These are phyloP conservation scores for Paramecium caudatum DNA, from an alignment of 73 alveolate genomes.

Conservation along the genomic window DNA sequence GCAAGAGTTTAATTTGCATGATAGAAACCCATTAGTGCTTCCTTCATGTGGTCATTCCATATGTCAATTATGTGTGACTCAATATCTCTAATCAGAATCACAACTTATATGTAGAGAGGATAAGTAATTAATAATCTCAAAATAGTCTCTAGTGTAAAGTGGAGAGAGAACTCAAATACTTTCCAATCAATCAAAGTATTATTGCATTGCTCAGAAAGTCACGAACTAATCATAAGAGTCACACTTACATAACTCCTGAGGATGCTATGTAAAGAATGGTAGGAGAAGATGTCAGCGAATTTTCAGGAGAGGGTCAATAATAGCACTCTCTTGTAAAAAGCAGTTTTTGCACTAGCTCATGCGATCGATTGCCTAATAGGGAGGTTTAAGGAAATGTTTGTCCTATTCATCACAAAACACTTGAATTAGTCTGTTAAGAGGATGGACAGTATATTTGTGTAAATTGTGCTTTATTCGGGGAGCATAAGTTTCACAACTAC, in stretches of 20 bases:
- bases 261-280: neutral
- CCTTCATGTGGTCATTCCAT: slow-evolving; percentile 63
- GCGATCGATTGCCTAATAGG: neutral
- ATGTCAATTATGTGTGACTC: neutral
- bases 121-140: neutral
- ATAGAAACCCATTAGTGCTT: slow-evolving; percentile 14
- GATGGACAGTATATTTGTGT: slow-evolving; percentile 90
- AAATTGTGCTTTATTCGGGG: slow-evolving; percentile 92
- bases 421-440: slow-evolving; percentile 90
- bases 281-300: slow-evolving; percentile 45
- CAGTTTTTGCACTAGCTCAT: neutral
- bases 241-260: slow-evolving; percentile 42
- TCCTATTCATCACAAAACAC: slow-evolving; percentile 69
- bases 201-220: neutral
- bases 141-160: neutral
- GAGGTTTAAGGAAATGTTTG: slow-evolving; percentile 32
- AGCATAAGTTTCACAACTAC: slow-evolving; percentile 89
- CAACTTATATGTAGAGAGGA: slow-evolving; percentile 17
- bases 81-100: neutral
- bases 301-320: neutral
- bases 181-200: slow-evolving; percentile 13
- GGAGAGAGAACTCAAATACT: slow-evolving; percentile 12
- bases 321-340: neutral
- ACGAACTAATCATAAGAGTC: slow-evolving; percentile 4
- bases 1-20: neutral